These are phyloP conservation scores for Rhexocercosporidium sp. DNA, from an alignment of 2,329 filamentous ascomycete genomes.

Conservation along the genomic window DNA sequence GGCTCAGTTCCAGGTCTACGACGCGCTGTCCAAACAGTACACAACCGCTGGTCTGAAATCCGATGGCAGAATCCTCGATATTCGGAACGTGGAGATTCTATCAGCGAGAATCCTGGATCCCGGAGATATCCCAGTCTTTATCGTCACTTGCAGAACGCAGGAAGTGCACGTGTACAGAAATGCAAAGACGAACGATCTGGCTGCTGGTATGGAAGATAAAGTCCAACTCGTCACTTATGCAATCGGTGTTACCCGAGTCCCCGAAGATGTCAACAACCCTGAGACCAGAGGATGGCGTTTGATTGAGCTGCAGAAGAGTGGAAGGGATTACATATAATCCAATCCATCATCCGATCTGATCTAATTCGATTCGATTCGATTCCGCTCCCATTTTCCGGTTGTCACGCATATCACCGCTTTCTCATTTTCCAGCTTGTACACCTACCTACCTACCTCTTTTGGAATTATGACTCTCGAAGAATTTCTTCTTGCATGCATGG, in stretches of 20 bases:
- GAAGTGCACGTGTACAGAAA: slow-evolving; percentile 98
- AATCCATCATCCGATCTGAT: slow-evolving; percentile 40
- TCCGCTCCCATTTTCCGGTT: not conserved
- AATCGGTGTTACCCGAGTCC: slow-evolving; percentile 90
- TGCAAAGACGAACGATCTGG: slow-evolving; percentile 84
- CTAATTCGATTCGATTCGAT: not conserved
- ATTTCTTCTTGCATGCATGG: slow-evolving; percentile 3
- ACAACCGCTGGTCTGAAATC: slow-evolving; percentile 91
- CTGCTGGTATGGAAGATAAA: slow-evolving; percentile 97
- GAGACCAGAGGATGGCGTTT: slow-evolving; percentile 96
- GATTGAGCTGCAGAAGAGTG: slow-evolving; percentile 98
- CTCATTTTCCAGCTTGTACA: too few species aligned
- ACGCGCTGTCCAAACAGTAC: slow-evolving; percentile 96
- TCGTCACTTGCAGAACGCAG: slow-evolving; percentile 94
- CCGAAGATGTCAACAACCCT: slow-evolving; percentile 95
- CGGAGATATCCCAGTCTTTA: slow-evolving; percentile 91
- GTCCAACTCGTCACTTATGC: slow-evolving; percentile 98
- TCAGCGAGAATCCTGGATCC: slow-evolving; percentile 82
- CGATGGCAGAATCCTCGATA: slow-evolving; percentile 93
- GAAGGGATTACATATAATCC: slow-evolving; percentile 79
- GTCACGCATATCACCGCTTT: not conserved
- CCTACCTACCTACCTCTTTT: not conserved
- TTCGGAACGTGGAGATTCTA: slow-evolving; percentile 89
- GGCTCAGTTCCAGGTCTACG: slow-evolving; percentile 95
- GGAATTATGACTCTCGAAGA: not conserved